Evolutionary conservation across 225 moss, liverwort and hornwort species (phyloP).

Genomic region (Sphagnum contortum): DNA sequence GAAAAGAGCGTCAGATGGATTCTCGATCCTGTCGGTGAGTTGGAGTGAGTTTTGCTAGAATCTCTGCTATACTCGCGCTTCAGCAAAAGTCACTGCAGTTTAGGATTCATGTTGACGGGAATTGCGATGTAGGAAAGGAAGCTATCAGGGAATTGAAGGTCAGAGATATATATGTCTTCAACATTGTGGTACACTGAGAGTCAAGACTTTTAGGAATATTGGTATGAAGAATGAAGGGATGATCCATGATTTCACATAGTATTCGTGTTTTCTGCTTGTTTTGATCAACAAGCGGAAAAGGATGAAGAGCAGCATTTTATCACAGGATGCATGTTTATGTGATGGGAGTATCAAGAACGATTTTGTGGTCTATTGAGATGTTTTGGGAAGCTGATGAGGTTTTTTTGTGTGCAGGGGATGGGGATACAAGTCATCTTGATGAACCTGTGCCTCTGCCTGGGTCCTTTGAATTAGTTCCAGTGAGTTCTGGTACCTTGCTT

Average conservation of each 20-base stretch:
- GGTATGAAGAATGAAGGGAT: too few relatives aligned
- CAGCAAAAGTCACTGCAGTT: background rate
- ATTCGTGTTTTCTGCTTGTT: background rate
- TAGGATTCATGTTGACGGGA: background rate
- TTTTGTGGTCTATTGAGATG: too few relatives aligned
- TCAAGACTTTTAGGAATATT: too few relatives aligned
- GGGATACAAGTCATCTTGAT: slow-evolving; percentile 55
- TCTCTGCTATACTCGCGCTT: too few relatives aligned
- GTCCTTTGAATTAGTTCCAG: slow-evolving; percentile 56
- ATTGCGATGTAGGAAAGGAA: background rate
- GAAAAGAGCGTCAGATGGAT: slow-evolving; percentile 54
- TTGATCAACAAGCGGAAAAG: too few relatives aligned
- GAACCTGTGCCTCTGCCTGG: slow-evolving; percentile 51
- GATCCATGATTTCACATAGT: background rate
- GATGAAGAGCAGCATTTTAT: too few relatives aligned
- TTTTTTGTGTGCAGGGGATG: slow-evolving; percentile 41
- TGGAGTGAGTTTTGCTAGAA: background rate
- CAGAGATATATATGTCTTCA: too few relatives aligned
- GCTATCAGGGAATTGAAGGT: background rate
- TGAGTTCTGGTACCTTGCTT: slow-evolving; percentile 8
- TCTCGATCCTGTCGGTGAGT: slow-evolving; percentile 62
- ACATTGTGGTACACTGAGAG: too few relatives aligned
- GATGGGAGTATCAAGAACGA: too few relatives aligned
- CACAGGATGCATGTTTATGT: too few relatives aligned
- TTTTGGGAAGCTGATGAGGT: too few relatives aligned